phyloP scores from a whole-genome alignment of 1,284 basidiomycete species.

The Ustilago sp. region DNA sequence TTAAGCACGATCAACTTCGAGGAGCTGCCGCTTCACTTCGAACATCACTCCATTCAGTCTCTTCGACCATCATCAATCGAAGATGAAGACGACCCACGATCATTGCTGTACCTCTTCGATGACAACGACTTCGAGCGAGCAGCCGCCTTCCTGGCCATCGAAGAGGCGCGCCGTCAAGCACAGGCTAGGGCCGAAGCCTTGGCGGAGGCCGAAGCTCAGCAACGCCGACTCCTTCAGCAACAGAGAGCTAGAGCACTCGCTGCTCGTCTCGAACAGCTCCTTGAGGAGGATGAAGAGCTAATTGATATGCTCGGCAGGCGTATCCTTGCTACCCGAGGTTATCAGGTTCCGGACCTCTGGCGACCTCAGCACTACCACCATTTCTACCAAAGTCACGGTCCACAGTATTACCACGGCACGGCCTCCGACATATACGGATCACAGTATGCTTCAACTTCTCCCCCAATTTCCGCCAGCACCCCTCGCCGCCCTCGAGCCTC shows the following conservation, averaged over 20 bases:
- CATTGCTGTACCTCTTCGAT: conserved; percentile 53
- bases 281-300: conserved; percentile 55
- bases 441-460: conserved; percentile 1
- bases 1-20: conserved; percentile 34
- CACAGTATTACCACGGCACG: neutral
- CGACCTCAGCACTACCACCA: conserved; percentile 17
- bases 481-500: neutral
- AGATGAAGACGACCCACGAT: conserved; percentile 40
- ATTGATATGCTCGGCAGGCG: conserved; percentile 52
- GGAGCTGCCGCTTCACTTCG: conserved; percentile 34
- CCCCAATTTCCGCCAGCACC: neutral
- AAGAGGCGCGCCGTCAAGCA: conserved; percentile 27
- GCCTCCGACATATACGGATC: neutral
- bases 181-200: conserved; percentile 25
- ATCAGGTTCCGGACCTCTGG: conserved; percentile 44
- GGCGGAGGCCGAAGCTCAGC: conserved; percentile 23
- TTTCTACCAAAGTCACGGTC: conserved; percentile 3
- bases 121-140: conserved; percentile 44
- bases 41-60: conserved; percentile 16
- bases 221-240: conserved; percentile 14
- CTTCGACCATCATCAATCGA: conserved; percentile 41
- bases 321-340: conserved; percentile 45
- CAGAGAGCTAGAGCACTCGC: conserved; percentile 16
- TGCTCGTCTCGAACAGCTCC: conserved; percentile 27
- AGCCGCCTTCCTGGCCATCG: conserved; percentile 27